Evolutionary conservation across 2,329 filamentous ascomycete genomes (phyloP), one percentile per base, ranked within the genome.

Genomic region (Cercospora nicotianae): DNA sequence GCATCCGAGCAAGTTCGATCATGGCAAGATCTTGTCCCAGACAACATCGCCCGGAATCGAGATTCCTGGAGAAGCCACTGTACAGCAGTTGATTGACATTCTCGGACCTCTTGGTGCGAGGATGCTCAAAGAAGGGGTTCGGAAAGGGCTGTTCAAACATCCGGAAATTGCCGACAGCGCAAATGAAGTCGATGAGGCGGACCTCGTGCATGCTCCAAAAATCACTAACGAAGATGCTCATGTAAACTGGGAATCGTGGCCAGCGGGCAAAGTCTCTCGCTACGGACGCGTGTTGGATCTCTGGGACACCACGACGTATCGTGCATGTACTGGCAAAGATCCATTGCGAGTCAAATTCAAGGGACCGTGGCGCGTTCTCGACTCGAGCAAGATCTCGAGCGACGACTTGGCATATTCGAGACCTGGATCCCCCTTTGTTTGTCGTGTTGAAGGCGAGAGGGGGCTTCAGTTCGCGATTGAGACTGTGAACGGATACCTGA

Each of bases 1-100:
- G 42, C 88, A 97, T 78, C 85, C 88, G 1, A 80, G 82, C 16
- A 80, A 84, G 58, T 97, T 98, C 77, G 95, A 99, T 78, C 87
- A 89, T 68, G 95, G 95, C 30, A 79, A 83, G 2, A 85, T 97
- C 9, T 83, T 99, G 28, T 84, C 87, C 16, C 93, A 96, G 79
- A 81, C 78, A 0, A 84, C 86, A 0, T 66, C 76, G 0, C 88
- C 88, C 0, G 88, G 87, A 1, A 75, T 87, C 3, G 69, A 75
- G 1, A 82, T 92, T 33, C 80, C 82, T 0, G 73, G 78, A 0
- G 74, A 75, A 23, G 84, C 81, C 67, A 87, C 85, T 0, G 81
- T 86, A 1, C 74, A 79, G 0, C 74, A 81, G 10, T 79, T 93
- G 4, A 79, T 86, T 1, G 77, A 82, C 3, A 77, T 85, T 5